Base-by-base conservation (phyloP, 1,139 yeast species). In the Yamadazyma diospyri region DNA sequence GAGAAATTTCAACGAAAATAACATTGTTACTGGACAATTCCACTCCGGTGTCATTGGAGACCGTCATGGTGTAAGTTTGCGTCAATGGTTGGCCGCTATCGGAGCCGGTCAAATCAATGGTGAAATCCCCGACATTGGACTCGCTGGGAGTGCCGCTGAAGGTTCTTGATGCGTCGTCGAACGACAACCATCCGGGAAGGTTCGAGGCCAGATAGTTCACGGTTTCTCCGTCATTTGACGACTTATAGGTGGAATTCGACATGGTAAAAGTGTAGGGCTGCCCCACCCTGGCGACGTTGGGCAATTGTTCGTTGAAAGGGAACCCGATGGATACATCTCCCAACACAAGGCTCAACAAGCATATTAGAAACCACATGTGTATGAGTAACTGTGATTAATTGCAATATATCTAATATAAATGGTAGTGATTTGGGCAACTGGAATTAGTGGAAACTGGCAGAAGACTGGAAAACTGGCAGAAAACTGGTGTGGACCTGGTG, bases 251-350 rank as follows among this genome's bases (percentile, higher is more conserved):
- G 44, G 80, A 77, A 38, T 72, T 64, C 32, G 89, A 81, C 36
- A 92, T 61, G 27, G 79, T 72, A 58, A 86, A 92, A n/a, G 62
- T 44, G 59, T 82, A 92, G 1, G 56, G 50, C 43, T 76, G 64
- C 42, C 77, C 76, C 12, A 77, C 74, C 38, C 95, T 70, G 4
- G 95, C 97, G 9, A 92, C 85, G 23, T 88, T 82, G 12, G 97
- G 97, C 23, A 79, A 69, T 58, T 92, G 98, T 51, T 80, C 78
- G 43, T 73, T 61, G 50, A 92, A 75, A 6, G 97, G 94, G 64
- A 83, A 89, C 27, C 89, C 88, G 38, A 78, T 71, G 41, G 74
- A 72, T 27, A 66, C 54, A 34, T 56, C 55, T 18, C 55, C 55
- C 10, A 32, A 24, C 14, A 34, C 37, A 20, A 25, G 25, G 10